Evolutionary conservation across 2,329 filamentous ascomycete species (phyloP).

Genomic region (Colletotrichum gloeosporioides): DNA sequence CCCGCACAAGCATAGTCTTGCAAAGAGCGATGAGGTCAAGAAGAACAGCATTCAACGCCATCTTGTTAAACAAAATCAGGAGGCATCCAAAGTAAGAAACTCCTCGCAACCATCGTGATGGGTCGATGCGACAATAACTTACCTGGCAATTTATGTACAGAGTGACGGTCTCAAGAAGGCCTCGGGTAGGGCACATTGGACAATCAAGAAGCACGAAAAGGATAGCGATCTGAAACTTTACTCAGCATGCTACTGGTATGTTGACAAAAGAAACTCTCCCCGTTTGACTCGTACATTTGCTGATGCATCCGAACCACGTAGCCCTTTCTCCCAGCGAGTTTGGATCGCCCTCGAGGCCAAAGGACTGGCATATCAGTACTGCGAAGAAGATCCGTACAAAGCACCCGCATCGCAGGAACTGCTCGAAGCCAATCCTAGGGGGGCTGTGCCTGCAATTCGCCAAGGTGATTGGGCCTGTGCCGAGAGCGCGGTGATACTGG

Average conservation of each 20-base stretch:
- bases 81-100: conserved; percentile 68
- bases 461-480: conserved; percentile 84
- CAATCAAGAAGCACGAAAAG: conserved; percentile 72
- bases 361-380: conserved; percentile 80
- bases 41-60: conserved; percentile 78
- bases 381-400: conserved; percentile 82
- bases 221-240: conserved; percentile 78
- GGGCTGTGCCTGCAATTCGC: conserved; percentile 76
- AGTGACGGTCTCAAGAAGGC: conserved; percentile 59
- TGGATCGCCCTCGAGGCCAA: conserved; percentile 90
- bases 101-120: conserved; percentile 39
- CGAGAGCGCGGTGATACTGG: conserved; percentile 81
- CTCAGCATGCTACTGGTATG: conserved; percentile 83
- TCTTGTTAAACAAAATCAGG: conserved; percentile 68
- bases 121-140: neutral
- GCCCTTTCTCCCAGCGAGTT: conserved; percentile 84
- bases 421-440: conserved; percentile 77
- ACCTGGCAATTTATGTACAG: neutral
- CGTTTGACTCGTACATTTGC: conserved; percentile 46
- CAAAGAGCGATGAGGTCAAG: conserved; percentile 79
- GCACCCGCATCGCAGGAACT: conserved; percentile 63
- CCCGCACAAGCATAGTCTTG: conserved; percentile 76
- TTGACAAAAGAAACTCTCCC: conserved; percentile 13
- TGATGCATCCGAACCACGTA: conserved; percentile 42
- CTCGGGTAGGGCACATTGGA: conserved; percentile 72